Evolutionary conservation across 306 rosid genomes (phyloP).

Genomic region (Pyrus pyrifolia): DNA sequence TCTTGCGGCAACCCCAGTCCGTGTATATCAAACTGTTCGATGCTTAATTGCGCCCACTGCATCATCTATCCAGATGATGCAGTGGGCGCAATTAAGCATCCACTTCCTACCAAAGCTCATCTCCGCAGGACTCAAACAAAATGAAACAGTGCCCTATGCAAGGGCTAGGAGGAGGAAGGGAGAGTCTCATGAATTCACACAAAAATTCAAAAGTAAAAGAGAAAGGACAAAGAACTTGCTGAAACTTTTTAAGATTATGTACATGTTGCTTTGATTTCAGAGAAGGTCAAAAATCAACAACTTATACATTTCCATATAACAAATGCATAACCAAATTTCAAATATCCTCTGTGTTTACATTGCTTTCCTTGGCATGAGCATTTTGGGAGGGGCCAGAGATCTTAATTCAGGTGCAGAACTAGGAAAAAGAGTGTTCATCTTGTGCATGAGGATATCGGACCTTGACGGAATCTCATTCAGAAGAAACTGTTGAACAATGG

Average conservation of each 20-base stretch:
- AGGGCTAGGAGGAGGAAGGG: no score
- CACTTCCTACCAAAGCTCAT: not conserved
- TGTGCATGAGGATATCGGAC: constrained; percentile 87
- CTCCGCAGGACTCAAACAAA: no score
- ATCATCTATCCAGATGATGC: not conserved
- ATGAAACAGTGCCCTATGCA: no score
- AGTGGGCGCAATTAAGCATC: not conserved
- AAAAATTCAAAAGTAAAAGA: not conserved
- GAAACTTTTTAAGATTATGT: not conserved
- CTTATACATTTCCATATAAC: not conserved
- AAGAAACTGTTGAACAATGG: constrained; percentile 94
- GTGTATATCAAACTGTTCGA: not conserved
- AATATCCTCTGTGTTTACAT: constrained; percentile 6
- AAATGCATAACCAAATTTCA: not conserved
- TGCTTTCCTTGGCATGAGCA: constrained; percentile 56
- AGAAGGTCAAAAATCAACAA: not conserved
- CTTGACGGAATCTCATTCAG: constrained; percentile 80
- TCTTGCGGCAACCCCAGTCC: not conserved
- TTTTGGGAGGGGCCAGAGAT: constrained; percentile 71
- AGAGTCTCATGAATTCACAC: no score
- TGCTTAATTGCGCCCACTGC: not conserved
- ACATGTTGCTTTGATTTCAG: not conserved
- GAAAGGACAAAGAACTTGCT: not conserved
- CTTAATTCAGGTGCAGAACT: constrained; percentile 91
- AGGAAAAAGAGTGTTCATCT: constrained; percentile 82